Conservation (phyloP, 768 basidiomycete genomes). For the Pulveroboletus sp. region DNA sequence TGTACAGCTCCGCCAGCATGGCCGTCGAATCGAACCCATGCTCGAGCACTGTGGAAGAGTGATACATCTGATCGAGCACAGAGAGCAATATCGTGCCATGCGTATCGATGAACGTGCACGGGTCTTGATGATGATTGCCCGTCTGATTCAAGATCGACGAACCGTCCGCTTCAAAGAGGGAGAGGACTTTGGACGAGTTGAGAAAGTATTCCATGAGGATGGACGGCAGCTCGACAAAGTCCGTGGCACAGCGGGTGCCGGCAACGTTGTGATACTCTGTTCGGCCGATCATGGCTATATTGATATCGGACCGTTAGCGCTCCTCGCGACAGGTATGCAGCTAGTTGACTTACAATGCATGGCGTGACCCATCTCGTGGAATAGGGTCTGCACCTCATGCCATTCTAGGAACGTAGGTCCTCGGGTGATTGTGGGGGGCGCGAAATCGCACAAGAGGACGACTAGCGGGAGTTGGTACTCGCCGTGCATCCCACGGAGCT, state of each 20-base stretch:
- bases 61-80: conserved; percentile 84
- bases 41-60: conserved; percentile 59
- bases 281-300: conserved; percentile 95
- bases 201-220: conserved; percentile 99
- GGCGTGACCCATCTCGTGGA: conserved; percentile 99
- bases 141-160: conserved; percentile 43
- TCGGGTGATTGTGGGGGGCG: conserved; percentile 51
- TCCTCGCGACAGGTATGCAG: background rate
- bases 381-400: conserved; percentile 91
- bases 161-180: conserved; percentile 63
- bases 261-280: conserved; percentile 98
- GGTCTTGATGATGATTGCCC: conserved; percentile 69
- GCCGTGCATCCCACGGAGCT: conserved; percentile 58
- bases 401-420: conserved; percentile 78
- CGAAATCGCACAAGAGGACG: conserved; percentile 87
- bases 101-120: conserved; percentile 81
- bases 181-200: conserved; percentile 75
- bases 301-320: conserved; percentile 2
- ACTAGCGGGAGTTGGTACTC: conserved; percentile 87
- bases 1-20: conserved; percentile 56
- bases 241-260: conserved; percentile 95
- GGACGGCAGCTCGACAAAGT: conserved; percentile 96
- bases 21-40: conserved; percentile 69
- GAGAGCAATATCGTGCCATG: conserved; percentile 90
- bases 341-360: conserved; percentile 84